phyloP scores from a whole-genome alignment of 768 basidiomycete species.

The Cystofilobasidium capitatum region DNA sequence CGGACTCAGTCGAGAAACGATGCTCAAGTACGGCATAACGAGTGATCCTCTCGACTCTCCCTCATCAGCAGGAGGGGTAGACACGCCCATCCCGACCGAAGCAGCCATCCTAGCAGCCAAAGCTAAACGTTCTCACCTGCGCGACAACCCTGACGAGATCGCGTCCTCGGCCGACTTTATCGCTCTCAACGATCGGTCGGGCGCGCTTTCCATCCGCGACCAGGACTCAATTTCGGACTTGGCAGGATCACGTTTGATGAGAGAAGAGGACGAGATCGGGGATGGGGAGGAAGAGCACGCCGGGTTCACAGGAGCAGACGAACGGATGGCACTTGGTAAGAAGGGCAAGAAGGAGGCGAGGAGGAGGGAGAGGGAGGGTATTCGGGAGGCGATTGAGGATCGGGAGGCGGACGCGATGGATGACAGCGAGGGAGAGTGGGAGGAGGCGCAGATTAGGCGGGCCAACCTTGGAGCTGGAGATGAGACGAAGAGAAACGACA shows the following conservation, averaged over 20 bases:
- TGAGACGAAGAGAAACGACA: constrained; percentile 24
- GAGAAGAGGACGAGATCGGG: constrained; percentile 80
- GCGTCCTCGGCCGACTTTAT: constrained; percentile 56
- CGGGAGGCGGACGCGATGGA: constrained; percentile 47
- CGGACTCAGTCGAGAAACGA: constrained; percentile 30
- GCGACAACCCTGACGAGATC: constrained; percentile 32
- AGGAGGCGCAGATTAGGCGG: constrained; percentile 67
- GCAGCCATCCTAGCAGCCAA: constrained; percentile 63
- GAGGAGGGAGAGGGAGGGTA: constrained; percentile 54
- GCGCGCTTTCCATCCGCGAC: constrained; percentile 44
- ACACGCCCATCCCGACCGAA: constrained; percentile 50
- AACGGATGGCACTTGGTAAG: constrained; percentile 74
- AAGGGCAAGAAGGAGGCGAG: constrained; percentile 66
- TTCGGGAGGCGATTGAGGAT: constrained; percentile 72
- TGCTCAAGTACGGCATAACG: constrained; percentile 36
- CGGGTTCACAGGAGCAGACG: constrained; percentile 77
- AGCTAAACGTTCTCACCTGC: constrained; percentile 53
- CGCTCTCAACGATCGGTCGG: constrained; percentile 46
- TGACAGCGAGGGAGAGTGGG: constrained; percentile 61
- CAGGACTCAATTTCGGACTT: constrained; percentile 42
- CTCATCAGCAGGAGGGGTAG: constrained; percentile 31
- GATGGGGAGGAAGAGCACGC: constrained; percentile 87
- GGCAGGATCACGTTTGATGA: constrained; percentile 62
- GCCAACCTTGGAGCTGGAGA: constrained; percentile 49
- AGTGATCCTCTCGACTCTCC: too few relatives aligned